These are phyloP conservation scores for Podila epigama DNA, from an alignment of 192 early-diverging fungal species.

Conservation along the genomic window DNA sequence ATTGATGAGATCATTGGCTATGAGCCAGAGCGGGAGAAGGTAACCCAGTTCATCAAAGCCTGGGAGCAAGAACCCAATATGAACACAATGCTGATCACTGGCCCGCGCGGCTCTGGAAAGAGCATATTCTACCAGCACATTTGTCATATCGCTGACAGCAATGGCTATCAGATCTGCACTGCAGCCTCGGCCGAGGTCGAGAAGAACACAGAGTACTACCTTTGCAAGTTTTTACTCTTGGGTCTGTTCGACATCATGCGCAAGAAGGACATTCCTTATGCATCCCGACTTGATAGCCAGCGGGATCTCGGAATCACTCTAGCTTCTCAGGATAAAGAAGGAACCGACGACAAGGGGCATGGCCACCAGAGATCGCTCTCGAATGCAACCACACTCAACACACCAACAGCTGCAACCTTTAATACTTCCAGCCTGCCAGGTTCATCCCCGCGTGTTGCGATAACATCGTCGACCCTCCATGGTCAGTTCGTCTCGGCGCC, in stretches of 20 bases:
- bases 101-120: conserved; percentile 55
- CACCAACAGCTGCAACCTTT: background rate
- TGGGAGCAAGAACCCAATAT: conserved; percentile 49
- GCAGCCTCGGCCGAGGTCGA: conserved; percentile 53
- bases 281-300: background rate
- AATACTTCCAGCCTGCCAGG: background rate
- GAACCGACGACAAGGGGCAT: background rate
- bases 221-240: conserved; percentile 49
- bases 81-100: conserved; percentile 50
- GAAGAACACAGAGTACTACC: conserved; percentile 54
- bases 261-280: conserved; percentile 46
- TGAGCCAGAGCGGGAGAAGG: conserved; percentile 46
- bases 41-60: conserved; percentile 30
- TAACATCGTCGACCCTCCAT: background rate
- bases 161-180: conserved; percentile 41
- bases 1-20: conserved; percentile 55
- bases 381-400: background rate
- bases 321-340: background rate
- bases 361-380: background rate
- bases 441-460: background rate
- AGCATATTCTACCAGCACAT: conserved; percentile 55
- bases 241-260: conserved; percentile 53
- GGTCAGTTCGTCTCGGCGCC: background rate
- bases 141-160: conserved; percentile 25
- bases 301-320: conserved; percentile 7